Conservation (phyloP, 768 basidiomycete genomes). For the Dioszegia crocea region DNA sequence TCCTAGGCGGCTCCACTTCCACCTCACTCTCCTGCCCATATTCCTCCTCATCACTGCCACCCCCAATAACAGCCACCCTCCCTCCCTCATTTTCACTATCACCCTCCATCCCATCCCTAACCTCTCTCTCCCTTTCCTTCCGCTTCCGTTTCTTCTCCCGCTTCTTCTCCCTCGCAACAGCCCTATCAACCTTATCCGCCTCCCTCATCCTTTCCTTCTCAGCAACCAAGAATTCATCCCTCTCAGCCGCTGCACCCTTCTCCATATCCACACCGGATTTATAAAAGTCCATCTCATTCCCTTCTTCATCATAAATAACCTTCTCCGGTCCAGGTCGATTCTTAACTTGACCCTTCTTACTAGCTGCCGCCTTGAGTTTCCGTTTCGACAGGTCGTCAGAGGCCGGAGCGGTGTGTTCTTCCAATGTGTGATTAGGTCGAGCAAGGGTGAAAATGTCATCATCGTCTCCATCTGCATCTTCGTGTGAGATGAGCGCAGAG, state of each 20-base stretch:
- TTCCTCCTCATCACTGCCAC: conserved; percentile 57
- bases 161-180: conserved; percentile 79
- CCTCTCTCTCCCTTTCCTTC: conserved; percentile 67
- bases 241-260: conserved; percentile 59
- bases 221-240: conserved; percentile 65
- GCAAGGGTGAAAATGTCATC: conserved; percentile 93
- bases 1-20: conserved; percentile 4
- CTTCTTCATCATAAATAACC: conserved; percentile 85
- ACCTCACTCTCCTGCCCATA: conserved; percentile 16
- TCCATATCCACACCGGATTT: conserved; percentile 74
- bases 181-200: conserved; percentile 71
- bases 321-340: conserved; percentile 63
- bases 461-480: conserved; percentile 51
- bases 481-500: conserved; percentile 74
- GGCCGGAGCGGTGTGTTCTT: not conserved
- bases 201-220: conserved; percentile 69
- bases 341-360: conserved; percentile 68
- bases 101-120: conserved; percentile 20
- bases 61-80: conserved; percentile 49
- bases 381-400: conserved; percentile 71
- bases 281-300: conserved; percentile 72
- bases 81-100: conserved; percentile 33
- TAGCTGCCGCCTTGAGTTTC: conserved; percentile 68
- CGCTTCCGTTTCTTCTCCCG: conserved; percentile 86
- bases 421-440: conserved; percentile 77